phyloP scores from a whole-genome alignment of 306 rosid species.

The Canavalia gladiata region DNA sequence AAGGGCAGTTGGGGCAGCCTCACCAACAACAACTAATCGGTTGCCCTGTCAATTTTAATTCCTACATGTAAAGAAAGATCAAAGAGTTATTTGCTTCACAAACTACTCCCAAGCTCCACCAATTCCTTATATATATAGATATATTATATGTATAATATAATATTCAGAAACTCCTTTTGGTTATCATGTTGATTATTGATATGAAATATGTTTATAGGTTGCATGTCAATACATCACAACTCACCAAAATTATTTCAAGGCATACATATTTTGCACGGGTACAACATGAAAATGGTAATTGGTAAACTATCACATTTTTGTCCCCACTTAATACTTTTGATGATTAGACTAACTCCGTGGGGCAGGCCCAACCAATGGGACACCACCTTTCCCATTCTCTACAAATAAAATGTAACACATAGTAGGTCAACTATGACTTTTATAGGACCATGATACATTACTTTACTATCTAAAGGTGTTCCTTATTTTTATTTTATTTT shows the following conservation, averaged over 20 bases:
- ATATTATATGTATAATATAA: too few species aligned
- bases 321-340: slow-evolving; percentile 31
- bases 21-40: slow-evolving; percentile 74
- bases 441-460: slow-evolving; percentile 33
- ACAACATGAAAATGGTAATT: slow-evolving; percentile 49
- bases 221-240: slow-evolving; percentile 49
- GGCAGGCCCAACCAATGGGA: slow-evolving; percentile 5
- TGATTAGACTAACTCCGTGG: slow-evolving; percentile 52
- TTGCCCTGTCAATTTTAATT: slow-evolving; percentile 67
- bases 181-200: slow-evolving; percentile 6
- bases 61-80: slow-evolving; percentile 52
- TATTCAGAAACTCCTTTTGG: slow-evolving; percentile 37
- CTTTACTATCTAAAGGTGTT: background rate
- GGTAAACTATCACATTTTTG: slow-evolving; percentile 57
- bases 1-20: slow-evolving; percentile 51
- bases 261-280: slow-evolving; percentile 54
- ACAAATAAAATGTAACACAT: background rate
- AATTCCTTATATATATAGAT: slow-evolving; percentile 31
- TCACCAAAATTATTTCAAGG: slow-evolving; percentile 29
- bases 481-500: too few species aligned
- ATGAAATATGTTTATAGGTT: slow-evolving; percentile 53
- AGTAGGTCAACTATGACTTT: slow-evolving; percentile 44
- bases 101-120: slow-evolving; percentile 60
- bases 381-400: background rate
- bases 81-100: slow-evolving; percentile 40